Base-by-base conservation (phyloP, 108 stramenopile species). In the Nannochloropsis salina region DNA sequence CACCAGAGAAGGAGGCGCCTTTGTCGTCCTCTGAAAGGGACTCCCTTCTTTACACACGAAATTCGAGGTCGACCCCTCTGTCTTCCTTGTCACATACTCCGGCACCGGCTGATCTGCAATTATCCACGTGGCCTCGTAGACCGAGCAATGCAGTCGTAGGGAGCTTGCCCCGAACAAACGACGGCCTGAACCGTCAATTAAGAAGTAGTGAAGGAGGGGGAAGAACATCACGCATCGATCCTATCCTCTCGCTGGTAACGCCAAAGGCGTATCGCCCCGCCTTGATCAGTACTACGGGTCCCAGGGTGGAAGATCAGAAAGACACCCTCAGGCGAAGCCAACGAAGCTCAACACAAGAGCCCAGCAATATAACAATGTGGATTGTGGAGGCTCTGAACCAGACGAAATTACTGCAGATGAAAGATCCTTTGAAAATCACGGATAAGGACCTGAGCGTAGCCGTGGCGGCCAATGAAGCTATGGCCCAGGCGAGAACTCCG, bases 371-470 rank as follows among this genome's bases (percentile, higher is more conserved):
- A 74, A 74, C n/a, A 15, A n/a, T n/a, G 61, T n/a, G 20, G 61
- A n/a, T 74, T 15, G 20, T 74, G 15, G 61, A 74, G 61, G 61
- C 61, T 74, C 20, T 74, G 61, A 74, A 74, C n/a, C 61, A 74
- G 61, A 74, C 61, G 4, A 8, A 74, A n/a, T 74, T 74, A 0
- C 15, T 74, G 61, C 15, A n/a, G 20, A 74, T 74, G 61, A 74
- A 8, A n/a, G 61, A 74, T n/a, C 61, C 61, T 4, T 74, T 74
- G 61, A 15, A 74, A n/a, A 74, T 74, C 15, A 74, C 61, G 8
- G n/a, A 74, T 15, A n/a, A 74, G 61, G 61, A 74, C 61, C n/a
- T 74, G 61, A n/a, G n/a, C 20, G 61, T n/a, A n/a, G 61, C 61
- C 15, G 61, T 74, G 61, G 61, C 61, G n/a, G 61, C 61, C 61